These are phyloP conservation scores for Cystobasidium tubakii DNA, from an alignment of 768 basidiomycete species.

Conservation along the genomic window DNA sequence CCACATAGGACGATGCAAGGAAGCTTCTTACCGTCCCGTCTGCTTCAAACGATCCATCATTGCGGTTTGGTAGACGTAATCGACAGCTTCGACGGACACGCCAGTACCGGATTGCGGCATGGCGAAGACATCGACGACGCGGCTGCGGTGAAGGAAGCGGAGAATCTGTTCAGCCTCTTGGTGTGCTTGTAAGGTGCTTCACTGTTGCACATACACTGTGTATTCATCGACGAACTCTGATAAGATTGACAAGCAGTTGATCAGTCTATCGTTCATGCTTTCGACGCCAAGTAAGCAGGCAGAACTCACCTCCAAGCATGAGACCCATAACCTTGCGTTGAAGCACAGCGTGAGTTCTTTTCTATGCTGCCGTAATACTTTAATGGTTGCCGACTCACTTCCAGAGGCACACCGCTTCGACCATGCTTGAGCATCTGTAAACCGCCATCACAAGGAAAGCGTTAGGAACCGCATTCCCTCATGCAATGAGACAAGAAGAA, in stretches of 20 bases:
- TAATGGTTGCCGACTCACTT: conserved; percentile 58
- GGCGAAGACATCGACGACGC: conserved; percentile 73
- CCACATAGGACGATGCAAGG: too few species aligned
- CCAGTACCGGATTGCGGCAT: conserved; percentile 95
- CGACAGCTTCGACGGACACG: conserved; percentile 85
- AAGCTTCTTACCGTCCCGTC: conserved; percentile 68
- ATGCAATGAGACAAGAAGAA: not conserved
- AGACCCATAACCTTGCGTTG: conserved; percentile 27
- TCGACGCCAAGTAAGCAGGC: not conserved
- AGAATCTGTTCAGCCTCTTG: not conserved
- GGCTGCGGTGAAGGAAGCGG: conserved; percentile 50
- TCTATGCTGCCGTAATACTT: not conserved
- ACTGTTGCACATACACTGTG: conserved; percentile 49
- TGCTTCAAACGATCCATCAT: conserved; percentile 99
- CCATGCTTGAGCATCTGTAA: conserved; percentile 96
- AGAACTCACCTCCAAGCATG: conserved; percentile 11
- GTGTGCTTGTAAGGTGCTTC: too few species aligned
- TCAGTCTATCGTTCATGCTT: not conserved
- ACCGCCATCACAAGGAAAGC: not conserved
- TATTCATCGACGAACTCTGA: conserved; percentile 97
- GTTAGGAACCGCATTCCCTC: conserved; percentile 8
- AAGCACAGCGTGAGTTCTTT: not conserved
- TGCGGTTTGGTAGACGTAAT: conserved; percentile 95
- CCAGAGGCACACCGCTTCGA: conserved; percentile 96
- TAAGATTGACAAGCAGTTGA: conserved; percentile 67